Evolutionary conservation across 2,329 filamentous ascomycete species (phyloP), one percentile per base, ranked within the genome.

Genomic region (Xylaria multiplex): DNA sequence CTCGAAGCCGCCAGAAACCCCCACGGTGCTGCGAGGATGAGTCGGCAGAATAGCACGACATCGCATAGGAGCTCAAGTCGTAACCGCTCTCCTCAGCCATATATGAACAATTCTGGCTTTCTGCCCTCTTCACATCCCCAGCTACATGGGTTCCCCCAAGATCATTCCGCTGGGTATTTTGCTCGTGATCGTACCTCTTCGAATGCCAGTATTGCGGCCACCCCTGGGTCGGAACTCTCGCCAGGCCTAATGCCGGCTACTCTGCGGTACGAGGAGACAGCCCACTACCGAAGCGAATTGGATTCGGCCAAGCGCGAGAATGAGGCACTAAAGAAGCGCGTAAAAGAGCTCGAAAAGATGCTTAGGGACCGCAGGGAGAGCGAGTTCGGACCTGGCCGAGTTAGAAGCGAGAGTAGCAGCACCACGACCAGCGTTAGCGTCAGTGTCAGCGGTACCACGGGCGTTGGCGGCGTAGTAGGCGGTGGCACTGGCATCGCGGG

Each of bases 281-380:
- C 84, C 0, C 84, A 83, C 65, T 87, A 87, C 71, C 81, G 88
- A 4, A 81, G 83, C 43, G 88, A 91, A 73, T 79, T 91, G 0
- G 88, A 91, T 27, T 78, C 72, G 5, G 85, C 86, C 45, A 90
- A 89, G 78, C 81, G 83, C 53, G 89, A 91, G 77, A 91, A 91
- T 66, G 88, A 91, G 59, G 75, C 77, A 0, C 77, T 91, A 52
- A 89, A 88, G 79, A 81, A 83, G 61, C 83, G 86, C 14, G 85
- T 91, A 64, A 82, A 87, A 52, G 88, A 91, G 49, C 77, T 91
- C 11, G 89, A 91, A 78, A 81, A 82, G 43, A 78, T 82, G 68
- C 79, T 90, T 7, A 79, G 83, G 6, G 83, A 85, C 54, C 77
- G 82, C 11, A 78, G 82, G 40, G 77, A 81, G 43, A 83, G 83